A percentile compares a stretch with the other conserved stretches of the same genome.
Evolutionary conservation across 352 stramenopile genomes (phyloP).

Genomic region (Blastocystis sp.): DNA sequence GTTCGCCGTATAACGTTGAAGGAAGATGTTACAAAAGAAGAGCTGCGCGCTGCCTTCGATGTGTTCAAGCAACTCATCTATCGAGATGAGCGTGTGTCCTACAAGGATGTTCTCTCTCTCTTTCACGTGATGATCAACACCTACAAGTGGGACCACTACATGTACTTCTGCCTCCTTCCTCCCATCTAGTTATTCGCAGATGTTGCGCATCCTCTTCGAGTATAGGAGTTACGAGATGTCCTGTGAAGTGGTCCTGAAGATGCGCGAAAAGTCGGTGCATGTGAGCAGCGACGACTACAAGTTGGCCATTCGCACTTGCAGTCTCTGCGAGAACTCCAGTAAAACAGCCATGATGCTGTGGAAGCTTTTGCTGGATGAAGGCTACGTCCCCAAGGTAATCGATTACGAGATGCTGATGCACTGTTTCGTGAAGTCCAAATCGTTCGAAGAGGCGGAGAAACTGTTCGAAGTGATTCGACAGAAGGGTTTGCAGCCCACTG

Average conservation of each 20-base stretch:
- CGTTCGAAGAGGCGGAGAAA: background rate
- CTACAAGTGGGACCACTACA: conserved; percentile 26
- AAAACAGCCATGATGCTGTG: background rate
- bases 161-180: background rate
- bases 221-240: background rate
- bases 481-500: conserved; percentile 10
- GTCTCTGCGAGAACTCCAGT: background rate
- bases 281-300: conserved; percentile 48
- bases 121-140: conserved; percentile 2
- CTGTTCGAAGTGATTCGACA: conserved; percentile 32
- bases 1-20: background rate
- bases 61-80: conserved; percentile 45
- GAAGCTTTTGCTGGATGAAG: conserved; percentile 18
- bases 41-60: background rate
- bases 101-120: background rate
- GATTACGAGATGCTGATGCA: conserved; percentile 46
- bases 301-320: conserved; percentile 25
- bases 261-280: background rate
- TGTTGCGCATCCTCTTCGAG: conserved; percentile 38
- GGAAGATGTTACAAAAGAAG: conserved; percentile 21
- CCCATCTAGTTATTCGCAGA: conserved; percentile 15
- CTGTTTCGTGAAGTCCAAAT: conserved; percentile 13
- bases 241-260: background rate
- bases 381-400: background rate
- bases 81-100: conserved; percentile 13